Conservation (phyloP, 1,284 basidiomycete genomes). For the Coniferiporia sulphurascens region DNA sequence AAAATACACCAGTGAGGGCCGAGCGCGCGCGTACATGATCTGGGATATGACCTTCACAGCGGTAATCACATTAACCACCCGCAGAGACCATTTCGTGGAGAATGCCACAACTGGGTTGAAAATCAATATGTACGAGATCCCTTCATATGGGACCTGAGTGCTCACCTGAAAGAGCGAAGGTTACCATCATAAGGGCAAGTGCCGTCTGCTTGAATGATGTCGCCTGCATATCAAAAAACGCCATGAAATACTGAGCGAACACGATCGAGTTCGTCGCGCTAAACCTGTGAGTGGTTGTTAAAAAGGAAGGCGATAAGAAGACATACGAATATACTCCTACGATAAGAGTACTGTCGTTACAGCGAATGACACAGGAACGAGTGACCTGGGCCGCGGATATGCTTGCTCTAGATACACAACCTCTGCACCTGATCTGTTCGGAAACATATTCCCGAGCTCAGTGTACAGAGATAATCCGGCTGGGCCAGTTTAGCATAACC, state of each 20-base stretch:
- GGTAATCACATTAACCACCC: slow-evolving; percentile 26
- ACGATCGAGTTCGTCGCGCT: slow-evolving; percentile 27
- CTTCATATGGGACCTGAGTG: neutral
- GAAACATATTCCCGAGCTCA: slow-evolving; percentile 33
- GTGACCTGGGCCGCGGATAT: slow-evolving; percentile 32
- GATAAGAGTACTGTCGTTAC: slow-evolving; percentile 39
- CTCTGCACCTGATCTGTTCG: slow-evolving; percentile 44
- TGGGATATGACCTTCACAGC: slow-evolving; percentile 27
- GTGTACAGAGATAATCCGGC: slow-evolving; percentile 25
- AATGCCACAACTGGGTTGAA: slow-evolving; percentile 23
- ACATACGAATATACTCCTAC: slow-evolving; percentile 20
- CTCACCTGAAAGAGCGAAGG: slow-evolving; percentile 24
- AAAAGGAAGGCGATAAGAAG: neutral
- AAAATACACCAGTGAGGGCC: neutral
- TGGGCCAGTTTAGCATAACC: slow-evolving; percentile 2
- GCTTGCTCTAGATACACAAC: slow-evolving; percentile 46
- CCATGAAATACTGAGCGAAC: slow-evolving; percentile 28
- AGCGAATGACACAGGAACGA: slow-evolving; percentile 39
- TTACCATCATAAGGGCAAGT: slow-evolving; percentile 24
- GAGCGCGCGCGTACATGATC: slow-evolving; percentile 22
- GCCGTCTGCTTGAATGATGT: slow-evolving; percentile 24
- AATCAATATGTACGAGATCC: neutral
- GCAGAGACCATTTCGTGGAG: slow-evolving; percentile 30
- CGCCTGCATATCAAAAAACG: slow-evolving; percentile 22
- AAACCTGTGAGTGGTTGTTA: slow-evolving; percentile 17